Conservation (phyloP, 768 basidiomycete genomes). For the Russula sp. region DNA sequence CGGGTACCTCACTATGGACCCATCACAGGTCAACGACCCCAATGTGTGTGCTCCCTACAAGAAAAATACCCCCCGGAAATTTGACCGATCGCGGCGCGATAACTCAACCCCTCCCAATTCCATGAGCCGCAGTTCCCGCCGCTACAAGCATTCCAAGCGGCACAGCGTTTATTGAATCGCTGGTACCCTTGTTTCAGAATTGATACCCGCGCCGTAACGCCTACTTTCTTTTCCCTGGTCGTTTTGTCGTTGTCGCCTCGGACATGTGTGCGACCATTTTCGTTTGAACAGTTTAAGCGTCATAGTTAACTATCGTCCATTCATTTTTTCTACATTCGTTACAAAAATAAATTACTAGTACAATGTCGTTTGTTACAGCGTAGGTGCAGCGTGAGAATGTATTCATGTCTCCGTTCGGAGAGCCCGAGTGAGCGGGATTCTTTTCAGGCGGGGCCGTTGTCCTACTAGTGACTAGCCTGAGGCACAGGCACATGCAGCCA, state of each 20-base stretch:
- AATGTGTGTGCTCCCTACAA: constrained; percentile 57
- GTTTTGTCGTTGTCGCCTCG: not conserved
- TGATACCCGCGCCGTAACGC: not conserved
- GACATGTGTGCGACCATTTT: not conserved
- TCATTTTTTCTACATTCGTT: not conserved
- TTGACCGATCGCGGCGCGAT: not conserved
- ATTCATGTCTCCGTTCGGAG: no score
- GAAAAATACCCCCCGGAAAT: not conserved
- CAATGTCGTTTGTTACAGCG: no score
- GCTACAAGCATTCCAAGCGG: not conserved
- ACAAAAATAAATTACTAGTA: no score
- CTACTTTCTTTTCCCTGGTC: not conserved
- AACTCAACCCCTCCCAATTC: not conserved
- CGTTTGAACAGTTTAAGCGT: not conserved
- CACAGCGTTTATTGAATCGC: not conserved
- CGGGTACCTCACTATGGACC: constrained; percentile 61
- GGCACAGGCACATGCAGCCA: no score
- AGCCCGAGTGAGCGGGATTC: no score
- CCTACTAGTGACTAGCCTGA: no score
- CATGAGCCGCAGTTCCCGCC: not conserved
- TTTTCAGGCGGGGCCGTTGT: no score
- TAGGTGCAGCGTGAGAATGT: no score
- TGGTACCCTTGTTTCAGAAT: not conserved
- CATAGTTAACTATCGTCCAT: not conserved
- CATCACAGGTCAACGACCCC: constrained; percentile 47